Evolutionary conservation across 2,329 filamentous ascomycete species (phyloP).

Genomic region (Pseudocercospora eumusae): DNA sequence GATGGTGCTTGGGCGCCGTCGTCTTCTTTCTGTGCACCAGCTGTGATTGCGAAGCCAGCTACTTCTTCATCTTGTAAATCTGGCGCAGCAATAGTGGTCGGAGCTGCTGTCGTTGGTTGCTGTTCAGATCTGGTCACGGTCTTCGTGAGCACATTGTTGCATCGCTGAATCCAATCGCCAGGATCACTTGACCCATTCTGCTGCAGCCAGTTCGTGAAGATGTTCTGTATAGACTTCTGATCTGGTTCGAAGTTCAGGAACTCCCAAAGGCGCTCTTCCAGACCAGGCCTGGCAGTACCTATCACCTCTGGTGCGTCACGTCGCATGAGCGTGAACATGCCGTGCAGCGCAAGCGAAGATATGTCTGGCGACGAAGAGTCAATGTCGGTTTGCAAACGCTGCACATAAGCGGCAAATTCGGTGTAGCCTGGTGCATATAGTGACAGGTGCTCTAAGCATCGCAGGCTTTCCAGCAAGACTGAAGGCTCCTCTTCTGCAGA

Average conservation of each 20-base stretch:
- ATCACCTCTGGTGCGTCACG: conserved; percentile 83
- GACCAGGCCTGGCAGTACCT: conserved; percentile 68
- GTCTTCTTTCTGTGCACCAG: conserved; percentile 55
- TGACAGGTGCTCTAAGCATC: conserved; percentile 86
- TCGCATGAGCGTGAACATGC: conserved; percentile 93
- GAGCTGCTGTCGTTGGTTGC: conserved; percentile 47
- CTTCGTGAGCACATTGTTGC: conserved; percentile 86
- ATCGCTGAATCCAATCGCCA: conserved; percentile 80
- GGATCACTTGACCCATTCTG: conserved; percentile 84
- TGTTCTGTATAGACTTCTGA: conserved; percentile 79
- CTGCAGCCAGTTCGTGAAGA: conserved; percentile 89
- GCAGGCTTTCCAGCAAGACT: conserved; percentile 74
- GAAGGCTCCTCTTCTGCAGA: conserved; percentile 66
- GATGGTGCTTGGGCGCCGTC: conserved; percentile 42
- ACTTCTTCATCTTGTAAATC: conserved; percentile 96
- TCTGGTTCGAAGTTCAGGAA: conserved; percentile 75
- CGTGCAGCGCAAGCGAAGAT: conserved; percentile 80
- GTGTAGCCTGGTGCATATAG: conserved; percentile 88
- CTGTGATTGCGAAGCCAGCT: conserved; percentile 84
- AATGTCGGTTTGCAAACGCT: conserved; percentile 74
- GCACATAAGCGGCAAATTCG: conserved; percentile 81
- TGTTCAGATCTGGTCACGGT: conserved; percentile 67
- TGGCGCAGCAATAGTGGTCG: conserved; percentile 52
- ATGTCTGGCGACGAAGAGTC: conserved; percentile 68
- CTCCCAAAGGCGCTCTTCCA: conserved; percentile 92